These are phyloP conservation scores for Fraxinus ornus DNA, from an alignment of 305 asterid genomes.

Conservation along the genomic window DNA sequence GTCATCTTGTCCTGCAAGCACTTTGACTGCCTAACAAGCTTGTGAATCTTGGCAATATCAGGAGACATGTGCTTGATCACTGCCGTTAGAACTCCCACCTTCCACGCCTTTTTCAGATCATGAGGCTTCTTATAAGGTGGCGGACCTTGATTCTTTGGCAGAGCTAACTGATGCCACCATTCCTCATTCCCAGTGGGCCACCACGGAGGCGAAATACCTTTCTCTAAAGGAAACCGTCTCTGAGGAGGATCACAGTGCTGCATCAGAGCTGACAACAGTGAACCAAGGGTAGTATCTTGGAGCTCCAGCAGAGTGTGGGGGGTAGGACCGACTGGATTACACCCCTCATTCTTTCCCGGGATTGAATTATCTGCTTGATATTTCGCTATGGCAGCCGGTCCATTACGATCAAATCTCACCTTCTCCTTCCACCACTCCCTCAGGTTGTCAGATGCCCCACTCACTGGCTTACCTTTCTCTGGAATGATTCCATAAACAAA, in stretches of 20 bases:
- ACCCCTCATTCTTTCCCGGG: conserved; percentile 43
- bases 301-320: conserved; percentile 76
- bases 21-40: conserved; percentile 69
- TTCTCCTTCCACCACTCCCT: conserved; percentile 86
- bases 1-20: conserved; percentile 83
- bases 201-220: conserved; percentile 73
- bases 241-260: conserved; percentile 80
- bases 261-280: conserved; percentile 67
- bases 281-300: conserved; percentile 77
- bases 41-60: conserved; percentile 64
- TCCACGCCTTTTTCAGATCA: conserved; percentile 68
- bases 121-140: conserved; percentile 81
- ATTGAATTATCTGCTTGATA: conserved; percentile 47
- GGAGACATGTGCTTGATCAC: conserved; percentile 76
- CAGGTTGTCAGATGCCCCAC: conserved; percentile 74
- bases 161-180: conserved; percentile 70
- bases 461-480: conserved; percentile 73
- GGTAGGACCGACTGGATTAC: conserved; percentile 48
- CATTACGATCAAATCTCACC: conserved; percentile 70
- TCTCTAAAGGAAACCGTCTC: conserved; percentile 67
- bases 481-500: conserved; percentile 74
- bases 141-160: conserved; percentile 53
- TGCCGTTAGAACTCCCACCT: conserved; percentile 66
- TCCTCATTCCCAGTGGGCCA: conserved; percentile 75
- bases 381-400: conserved; percentile 68